These are phyloP conservation scores for Aspergillus niger DNA, from an alignment of 2,329 filamentous ascomycete genomes.

Conservation along the genomic window DNA sequence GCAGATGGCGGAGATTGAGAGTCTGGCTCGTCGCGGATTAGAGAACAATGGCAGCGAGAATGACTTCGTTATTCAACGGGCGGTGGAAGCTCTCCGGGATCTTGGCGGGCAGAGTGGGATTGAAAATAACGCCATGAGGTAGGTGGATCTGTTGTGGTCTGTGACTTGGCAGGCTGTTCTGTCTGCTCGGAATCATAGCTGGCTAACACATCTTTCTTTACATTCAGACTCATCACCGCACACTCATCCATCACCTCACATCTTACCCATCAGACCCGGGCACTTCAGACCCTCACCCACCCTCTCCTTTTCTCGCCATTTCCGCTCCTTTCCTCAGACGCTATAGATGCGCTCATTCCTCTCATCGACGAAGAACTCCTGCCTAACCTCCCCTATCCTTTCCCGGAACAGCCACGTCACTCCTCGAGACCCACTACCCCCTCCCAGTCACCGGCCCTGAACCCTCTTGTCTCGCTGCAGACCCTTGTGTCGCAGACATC, in stretches of 20 bases:
- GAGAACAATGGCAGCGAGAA: slow-evolving; percentile 55
- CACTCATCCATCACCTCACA: slow-evolving; percentile 62
- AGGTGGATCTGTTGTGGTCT: slow-evolving; percentile 13
- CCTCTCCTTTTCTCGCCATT: slow-evolving; percentile 61
- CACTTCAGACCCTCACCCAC: slow-evolving; percentile 59
- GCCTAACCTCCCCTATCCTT: slow-evolving; percentile 54
- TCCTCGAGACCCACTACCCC: slow-evolving; percentile 34
- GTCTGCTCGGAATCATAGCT: background rate
- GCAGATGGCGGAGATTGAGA: slow-evolving; percentile 59
- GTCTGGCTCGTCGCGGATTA: slow-evolving; percentile 55
- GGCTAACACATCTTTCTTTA: slow-evolving; percentile 7
- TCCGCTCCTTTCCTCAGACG: slow-evolving; percentile 54
- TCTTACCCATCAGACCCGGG: slow-evolving; percentile 62
- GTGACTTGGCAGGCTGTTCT: background rate
- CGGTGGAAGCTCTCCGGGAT: slow-evolving; percentile 55
- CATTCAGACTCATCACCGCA: slow-evolving; percentile 57
- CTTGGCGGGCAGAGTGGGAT: slow-evolving; percentile 58
- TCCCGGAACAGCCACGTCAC: slow-evolving; percentile 33
- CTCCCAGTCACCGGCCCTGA: slow-evolving; percentile 32
- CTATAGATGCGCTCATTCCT: slow-evolving; percentile 60
- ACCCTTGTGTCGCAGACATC: slow-evolving; percentile 70
- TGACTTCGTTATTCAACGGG: slow-evolving; percentile 55
- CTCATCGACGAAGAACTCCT: slow-evolving; percentile 56
- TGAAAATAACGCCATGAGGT: slow-evolving; percentile 60
- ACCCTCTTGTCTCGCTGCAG: slow-evolving; percentile 65